Base-by-base conservation (phyloP, 2,329 filamentous ascomycete species). In the Septoria linicola region DNA sequence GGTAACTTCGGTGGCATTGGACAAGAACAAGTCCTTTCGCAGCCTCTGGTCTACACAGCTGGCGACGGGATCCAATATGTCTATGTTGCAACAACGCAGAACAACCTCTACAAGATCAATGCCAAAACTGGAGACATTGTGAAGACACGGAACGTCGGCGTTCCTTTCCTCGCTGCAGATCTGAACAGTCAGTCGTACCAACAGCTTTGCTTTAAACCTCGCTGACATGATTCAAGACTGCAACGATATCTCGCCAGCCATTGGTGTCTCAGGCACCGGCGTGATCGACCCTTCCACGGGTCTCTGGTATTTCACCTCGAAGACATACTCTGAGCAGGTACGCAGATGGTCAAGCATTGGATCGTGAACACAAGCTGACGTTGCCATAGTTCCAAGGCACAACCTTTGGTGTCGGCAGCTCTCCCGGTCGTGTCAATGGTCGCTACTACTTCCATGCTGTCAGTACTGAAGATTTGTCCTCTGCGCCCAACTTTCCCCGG, bases 81-180 rank as follows among this genome's bases (percentile, higher is more conserved):
- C 36, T 51, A 34, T 25, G 41, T 51, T 13, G 49, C 49, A n/a
- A 51, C 49, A 3, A 51, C 49, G 8, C 49, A 51, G 20, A 51
- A 51, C 36, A 51, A 51, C 14, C 37, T 51, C n/a, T 51, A 51
- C 41, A 51, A 51, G 42, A 27, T 51, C 21, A 51, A 51, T 16
- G 49, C 49, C 3, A 51, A 51, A 8, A 51, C 49, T 19, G 49
- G 49, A 14, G 34, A 37, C 19, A 41, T 51, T 16, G 35, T 47
- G 8, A 20, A 32, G 19, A 17, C n/a, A 17, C 41, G 49, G 5
- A 51, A 51, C 35, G 25, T 51, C 3, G 32, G 40, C 25, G 49
- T 51, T 5, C 49, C 49, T 14, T 51, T 51, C 36, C n/a, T 51
- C 19, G 40, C 49, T 1, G 49, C 49, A 31, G 49, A 51, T 11